Conservation (phyloP, 2,329 filamentous ascomycete genomes). For the Thelonectria blattea region DNA sequence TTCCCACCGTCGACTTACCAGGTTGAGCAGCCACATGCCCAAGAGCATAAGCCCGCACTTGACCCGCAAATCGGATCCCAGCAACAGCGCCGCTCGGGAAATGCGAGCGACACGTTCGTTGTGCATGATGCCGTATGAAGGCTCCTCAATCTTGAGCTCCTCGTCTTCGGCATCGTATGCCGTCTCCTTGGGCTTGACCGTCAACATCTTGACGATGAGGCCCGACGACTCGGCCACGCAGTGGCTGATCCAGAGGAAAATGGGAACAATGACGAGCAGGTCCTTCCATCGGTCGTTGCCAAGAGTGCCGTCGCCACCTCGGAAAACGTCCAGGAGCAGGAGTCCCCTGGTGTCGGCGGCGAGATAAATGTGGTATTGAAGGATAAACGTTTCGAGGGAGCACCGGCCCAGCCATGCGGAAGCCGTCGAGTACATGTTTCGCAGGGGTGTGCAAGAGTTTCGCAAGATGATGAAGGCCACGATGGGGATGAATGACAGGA, state of each 20-base stretch:
- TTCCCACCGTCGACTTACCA: conserved; percentile 21
- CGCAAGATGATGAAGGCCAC: conserved; percentile 58
- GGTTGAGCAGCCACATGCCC: conserved; percentile 36
- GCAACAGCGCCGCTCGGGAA: conserved; percentile 4
- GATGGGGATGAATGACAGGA: conserved; percentile 60
- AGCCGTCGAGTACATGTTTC: conserved; percentile 45
- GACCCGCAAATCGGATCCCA: conserved; percentile 19
- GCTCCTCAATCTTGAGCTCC: conserved; percentile 35
- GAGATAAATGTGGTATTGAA: conserved; percentile 68
- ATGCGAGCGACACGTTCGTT: conserved; percentile 1
- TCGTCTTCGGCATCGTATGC: conserved; percentile 22
- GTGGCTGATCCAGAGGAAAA: conserved; percentile 41
- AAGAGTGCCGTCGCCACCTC: conserved; percentile 32
- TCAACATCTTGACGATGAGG: conserved; percentile 35
- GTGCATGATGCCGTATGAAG: conserved; percentile 20
- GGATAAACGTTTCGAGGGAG: conserved; percentile 64
- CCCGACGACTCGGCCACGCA: conserved; percentile 34
- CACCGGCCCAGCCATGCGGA: conserved; percentile 60
- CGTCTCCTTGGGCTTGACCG: conserved; percentile 20
- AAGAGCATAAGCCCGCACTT: conserved; percentile 25
- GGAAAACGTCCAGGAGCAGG: conserved; percentile 44
- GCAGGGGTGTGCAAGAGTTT: conserved; percentile 43
- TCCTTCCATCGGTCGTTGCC: conserved; percentile 37
- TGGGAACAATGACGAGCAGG: conserved; percentile 34
- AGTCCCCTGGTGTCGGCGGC: conserved; percentile 62